A percentile compares a stretch with the other conserved stretches of the same genome.
Conservation (phyloP, 768 basidiomycete species). For the Boletus tylopilopsis region DNA sequence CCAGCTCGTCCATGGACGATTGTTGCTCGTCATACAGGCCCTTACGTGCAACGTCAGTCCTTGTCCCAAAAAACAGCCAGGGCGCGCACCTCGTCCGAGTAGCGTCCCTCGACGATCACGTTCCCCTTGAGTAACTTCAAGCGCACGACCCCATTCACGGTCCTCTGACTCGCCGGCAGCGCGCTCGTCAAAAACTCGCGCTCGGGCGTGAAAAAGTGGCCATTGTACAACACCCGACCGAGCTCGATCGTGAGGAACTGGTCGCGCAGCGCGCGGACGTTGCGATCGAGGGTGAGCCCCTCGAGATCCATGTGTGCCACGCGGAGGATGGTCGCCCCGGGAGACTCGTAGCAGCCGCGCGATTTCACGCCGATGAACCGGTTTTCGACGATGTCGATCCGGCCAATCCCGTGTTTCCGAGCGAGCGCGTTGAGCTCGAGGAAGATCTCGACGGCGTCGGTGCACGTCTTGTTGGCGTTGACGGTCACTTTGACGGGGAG, state of each 20-base stretch:
- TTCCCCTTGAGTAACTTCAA: slow-evolving; percentile 96
- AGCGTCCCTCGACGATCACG: slow-evolving; percentile 88
- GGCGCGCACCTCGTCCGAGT: slow-evolving; percentile 69
- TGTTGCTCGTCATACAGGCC: slow-evolving; percentile 94
- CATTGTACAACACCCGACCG: slow-evolving; percentile 93
- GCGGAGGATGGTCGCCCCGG: slow-evolving; percentile 94
- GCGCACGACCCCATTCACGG: slow-evolving; percentile 90
- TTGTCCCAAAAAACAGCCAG: not conserved
- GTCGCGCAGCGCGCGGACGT: slow-evolving; percentile 91
- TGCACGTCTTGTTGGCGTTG: slow-evolving; percentile 62
- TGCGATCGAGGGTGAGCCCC: slow-evolving; percentile 96
- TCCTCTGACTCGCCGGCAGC: slow-evolving; percentile 92
- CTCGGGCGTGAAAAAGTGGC: slow-evolving; percentile 99
- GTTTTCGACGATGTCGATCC: slow-evolving; percentile 99
- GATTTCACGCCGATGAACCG: slow-evolving; percentile 99
- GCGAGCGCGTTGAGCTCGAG: slow-evolving; percentile 85
- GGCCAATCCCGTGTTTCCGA: slow-evolving; percentile 91
- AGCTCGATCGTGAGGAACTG: slow-evolving; percentile 92
- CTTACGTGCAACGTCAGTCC: slow-evolving; percentile 32
- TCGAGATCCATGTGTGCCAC: slow-evolving; percentile 95
- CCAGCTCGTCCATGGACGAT: slow-evolving; percentile 98
- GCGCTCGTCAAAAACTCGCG: slow-evolving; percentile 90
- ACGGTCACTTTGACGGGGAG: slow-evolving; percentile 79
- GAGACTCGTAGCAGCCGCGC: slow-evolving; percentile 98
- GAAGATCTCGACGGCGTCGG: slow-evolving; percentile 96